Percentiles rank a stretch among this genome's conserved stretches.
Conservation (phyloP, 2,329 filamentous ascomycete genomes). For the Ceratocystis destructans region DNA sequence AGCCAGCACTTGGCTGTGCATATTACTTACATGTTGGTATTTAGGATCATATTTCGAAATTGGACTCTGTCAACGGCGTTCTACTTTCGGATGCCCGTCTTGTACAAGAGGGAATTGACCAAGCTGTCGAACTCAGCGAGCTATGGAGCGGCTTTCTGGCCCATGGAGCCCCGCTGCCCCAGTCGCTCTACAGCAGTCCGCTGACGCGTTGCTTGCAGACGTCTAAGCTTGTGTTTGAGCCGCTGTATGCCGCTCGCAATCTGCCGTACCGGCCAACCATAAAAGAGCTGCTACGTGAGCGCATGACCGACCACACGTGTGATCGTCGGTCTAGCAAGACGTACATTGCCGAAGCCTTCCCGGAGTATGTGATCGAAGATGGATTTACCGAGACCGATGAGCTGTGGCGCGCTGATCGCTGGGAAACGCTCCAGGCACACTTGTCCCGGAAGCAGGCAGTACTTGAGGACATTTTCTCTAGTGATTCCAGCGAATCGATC, state of each 20-base stretch:
- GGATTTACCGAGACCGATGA: conserved; percentile 43
- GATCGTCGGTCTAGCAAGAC: conserved; percentile 38
- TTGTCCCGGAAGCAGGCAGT: conserved; percentile 30
- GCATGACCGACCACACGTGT: conserved; percentile 47
- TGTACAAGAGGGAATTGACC: conserved; percentile 37
- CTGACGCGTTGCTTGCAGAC: conserved; percentile 46
- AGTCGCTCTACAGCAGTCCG: conserved; percentile 44
- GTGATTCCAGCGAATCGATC: conserved; percentile 28
- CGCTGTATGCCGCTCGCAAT: conserved; percentile 28
- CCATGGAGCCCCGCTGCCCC: conserved; percentile 37
- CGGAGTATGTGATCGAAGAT: conserved; percentile 37
- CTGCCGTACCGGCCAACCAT: conserved; percentile 36
- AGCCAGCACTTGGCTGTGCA: too few species aligned
- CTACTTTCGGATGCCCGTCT: conserved; percentile 36
- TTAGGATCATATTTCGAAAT: conserved; percentile 28
- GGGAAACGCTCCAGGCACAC: conserved; percentile 38
- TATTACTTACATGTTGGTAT: neutral
- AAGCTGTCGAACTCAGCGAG: conserved; percentile 37
- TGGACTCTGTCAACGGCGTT: conserved; percentile 29
- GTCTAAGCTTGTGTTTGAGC: conserved; percentile 36
- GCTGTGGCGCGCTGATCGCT: conserved; percentile 34
- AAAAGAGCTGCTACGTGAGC: conserved; percentile 46
- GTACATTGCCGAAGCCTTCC: conserved; percentile 37
- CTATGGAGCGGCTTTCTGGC: conserved; percentile 38
- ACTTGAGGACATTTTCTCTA: conserved; percentile 35